A percentile compares a stretch with the other conserved stretches of the same genome.
Evolutionary conservation across 1,284 basidiomycete genomes (phyloP).

Genomic region (Ceratobasidium sp.): DNA sequence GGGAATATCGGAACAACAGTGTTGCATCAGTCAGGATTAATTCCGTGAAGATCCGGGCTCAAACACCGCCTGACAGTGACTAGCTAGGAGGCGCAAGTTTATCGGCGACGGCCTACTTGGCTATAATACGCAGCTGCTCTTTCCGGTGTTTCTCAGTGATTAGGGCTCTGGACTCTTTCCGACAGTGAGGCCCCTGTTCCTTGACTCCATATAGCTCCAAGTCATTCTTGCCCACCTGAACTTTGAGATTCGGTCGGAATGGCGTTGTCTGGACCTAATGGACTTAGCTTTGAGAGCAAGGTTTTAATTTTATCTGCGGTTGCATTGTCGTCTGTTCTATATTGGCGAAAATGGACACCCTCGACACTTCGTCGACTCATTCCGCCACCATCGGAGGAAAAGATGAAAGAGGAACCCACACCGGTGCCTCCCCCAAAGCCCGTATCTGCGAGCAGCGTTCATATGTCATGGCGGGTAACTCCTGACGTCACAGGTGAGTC

Average conservation of each 20-base stretch:
- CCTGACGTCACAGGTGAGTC: conserved; percentile 48
- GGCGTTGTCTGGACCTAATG: conserved; percentile 7
- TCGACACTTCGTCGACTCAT: conserved; percentile 19
- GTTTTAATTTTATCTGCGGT: conserved; percentile 15
- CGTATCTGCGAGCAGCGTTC: conserved; percentile 37
- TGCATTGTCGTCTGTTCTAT: conserved; percentile 19
- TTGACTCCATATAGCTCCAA: not conserved
- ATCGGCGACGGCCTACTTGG: not conserved
- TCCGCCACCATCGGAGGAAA: conserved; percentile 15
- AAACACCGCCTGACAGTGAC: conserved; percentile 12
- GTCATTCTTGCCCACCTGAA: not conserved
- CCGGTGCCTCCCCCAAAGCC: conserved; percentile 22
- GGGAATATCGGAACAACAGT: conserved; percentile 23
- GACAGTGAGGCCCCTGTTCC: not conserved
- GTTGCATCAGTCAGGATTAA: conserved; percentile 23
- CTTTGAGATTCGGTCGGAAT: not conserved
- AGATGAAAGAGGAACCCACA: not conserved
- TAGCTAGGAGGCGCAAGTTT: conserved; percentile 34
- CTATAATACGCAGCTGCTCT: conserved; percentile 11
- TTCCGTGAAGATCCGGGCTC: conserved; percentile 44
- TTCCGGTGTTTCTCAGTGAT: not conserved
- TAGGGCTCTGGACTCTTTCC: not conserved
- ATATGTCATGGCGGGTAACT: conserved; percentile 47
- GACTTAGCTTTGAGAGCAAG: conserved; percentile 21
- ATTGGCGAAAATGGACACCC: conserved; percentile 35